Conservation (phyloP, 208 protist genomes). For the Crithidia sp. region DNA sequence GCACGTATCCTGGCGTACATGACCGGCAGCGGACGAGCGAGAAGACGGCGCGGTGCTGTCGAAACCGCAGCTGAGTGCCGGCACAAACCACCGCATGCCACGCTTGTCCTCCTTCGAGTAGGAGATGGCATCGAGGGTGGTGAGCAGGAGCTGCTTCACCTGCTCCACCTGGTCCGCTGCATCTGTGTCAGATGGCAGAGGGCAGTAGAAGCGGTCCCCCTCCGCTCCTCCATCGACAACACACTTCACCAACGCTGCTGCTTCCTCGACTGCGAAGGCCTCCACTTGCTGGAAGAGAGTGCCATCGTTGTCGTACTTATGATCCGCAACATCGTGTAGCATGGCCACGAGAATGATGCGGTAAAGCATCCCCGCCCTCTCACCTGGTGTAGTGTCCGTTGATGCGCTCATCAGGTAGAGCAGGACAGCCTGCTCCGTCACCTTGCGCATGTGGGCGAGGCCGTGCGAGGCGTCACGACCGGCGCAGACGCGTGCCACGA, state of each 20-base stretch:
- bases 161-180: neutral
- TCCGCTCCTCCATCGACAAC: neutral
- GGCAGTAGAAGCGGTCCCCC: neutral
- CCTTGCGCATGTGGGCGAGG: slow-evolving; percentile 75
- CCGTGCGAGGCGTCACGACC: slow-evolving; percentile 79
- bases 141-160: slow-evolving; percentile 18
- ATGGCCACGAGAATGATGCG: slow-evolving; percentile 81
- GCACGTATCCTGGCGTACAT: neutral
- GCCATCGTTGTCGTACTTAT: slow-evolving; percentile 80
- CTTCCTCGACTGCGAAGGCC: slow-evolving; percentile 37
- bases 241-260: slow-evolving; percentile 12
- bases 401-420: slow-evolving; percentile 57
- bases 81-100: slow-evolving; percentile 76
- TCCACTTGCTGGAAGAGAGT: slow-evolving; percentile 37
- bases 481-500: slow-evolving; percentile 64
- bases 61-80: slow-evolving; percentile 25
- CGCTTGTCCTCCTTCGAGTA: slow-evolving; percentile 80
- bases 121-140: slow-evolving; percentile 69
- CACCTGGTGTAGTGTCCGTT: neutral
- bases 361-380: slow-evolving; percentile 35
- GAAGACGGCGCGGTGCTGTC: neutral
- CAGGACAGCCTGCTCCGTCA: slow-evolving; percentile 71
- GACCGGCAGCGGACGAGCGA: neutral
- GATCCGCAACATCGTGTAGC: slow-evolving; percentile 89
- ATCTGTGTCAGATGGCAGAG: slow-evolving; percentile 7